These are phyloP conservation scores for Larix kaempferi DNA, from an alignment of 75 land plant genomes.

Conservation along the genomic window DNA sequence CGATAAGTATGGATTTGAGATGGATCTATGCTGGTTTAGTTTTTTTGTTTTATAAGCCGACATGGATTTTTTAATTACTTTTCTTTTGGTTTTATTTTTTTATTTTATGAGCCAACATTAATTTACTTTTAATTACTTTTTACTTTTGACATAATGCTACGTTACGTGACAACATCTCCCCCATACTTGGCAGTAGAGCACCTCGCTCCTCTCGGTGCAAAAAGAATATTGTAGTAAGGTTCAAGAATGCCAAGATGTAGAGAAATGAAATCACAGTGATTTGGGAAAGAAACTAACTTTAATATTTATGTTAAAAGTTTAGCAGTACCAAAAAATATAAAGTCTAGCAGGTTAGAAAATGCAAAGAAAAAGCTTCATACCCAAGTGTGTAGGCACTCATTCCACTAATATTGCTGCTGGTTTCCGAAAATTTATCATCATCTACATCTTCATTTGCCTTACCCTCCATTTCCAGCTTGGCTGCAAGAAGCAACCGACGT, in stretches of 20 bases:
- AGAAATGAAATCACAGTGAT: background rate
- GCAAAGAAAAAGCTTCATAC: constrained; percentile 33
- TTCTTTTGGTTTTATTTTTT: too few relatives aligned
- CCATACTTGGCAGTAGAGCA: too few relatives aligned
- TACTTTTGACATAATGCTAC: too few relatives aligned
- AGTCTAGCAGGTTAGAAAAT: background rate
- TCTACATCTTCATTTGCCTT: constrained; percentile 43
- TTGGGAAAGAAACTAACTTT: too few relatives aligned
- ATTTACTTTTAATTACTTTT: too few relatives aligned
- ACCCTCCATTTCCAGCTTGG: constrained; percentile 67
- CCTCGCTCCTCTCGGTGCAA: background rate
- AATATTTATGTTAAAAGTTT: background rate
- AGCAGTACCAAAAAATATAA: constrained; percentile 1
- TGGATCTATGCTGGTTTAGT: too few relatives aligned
- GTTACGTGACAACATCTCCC: too few relatives aligned
- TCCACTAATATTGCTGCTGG: constrained; percentile 84
- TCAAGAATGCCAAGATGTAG: constrained; percentile 1
- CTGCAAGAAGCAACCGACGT: constrained; percentile 70
- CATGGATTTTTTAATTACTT: too few relatives aligned
- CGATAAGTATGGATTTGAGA: too few relatives aligned
- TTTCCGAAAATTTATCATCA: constrained; percentile 82
- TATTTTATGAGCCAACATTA: too few relatives aligned
- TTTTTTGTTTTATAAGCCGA: too few relatives aligned
- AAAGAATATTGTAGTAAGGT: background rate
- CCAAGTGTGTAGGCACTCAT: constrained; percentile 97